These are phyloP conservation scores for Trametopsis cervina DNA, from an alignment of 768 basidiomycete genomes.

Conservation along the genomic window DNA sequence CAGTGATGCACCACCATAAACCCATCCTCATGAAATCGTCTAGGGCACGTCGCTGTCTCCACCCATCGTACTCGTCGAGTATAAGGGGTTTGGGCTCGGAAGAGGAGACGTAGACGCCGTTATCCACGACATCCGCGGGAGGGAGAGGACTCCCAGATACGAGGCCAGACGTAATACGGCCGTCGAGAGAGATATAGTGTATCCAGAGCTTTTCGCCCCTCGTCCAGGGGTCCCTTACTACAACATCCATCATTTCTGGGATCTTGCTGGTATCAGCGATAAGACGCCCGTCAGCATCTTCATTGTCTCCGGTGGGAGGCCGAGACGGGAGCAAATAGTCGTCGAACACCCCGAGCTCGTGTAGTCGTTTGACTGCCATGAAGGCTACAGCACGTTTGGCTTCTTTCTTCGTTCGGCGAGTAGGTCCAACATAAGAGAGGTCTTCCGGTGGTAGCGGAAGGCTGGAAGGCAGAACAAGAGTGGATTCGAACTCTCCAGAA, in stretches of 20 bases:
- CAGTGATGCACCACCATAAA: constrained; percentile 57
- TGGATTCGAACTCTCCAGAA: constrained; percentile 48
- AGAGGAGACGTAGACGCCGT: constrained; percentile 31
- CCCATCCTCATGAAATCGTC: constrained; percentile 58
- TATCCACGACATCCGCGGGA: constrained; percentile 34
- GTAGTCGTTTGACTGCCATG: constrained; percentile 62
- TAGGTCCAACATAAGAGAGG: constrained; percentile 53
- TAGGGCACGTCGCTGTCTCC: constrained; percentile 43
- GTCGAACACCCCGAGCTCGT: constrained; percentile 70
- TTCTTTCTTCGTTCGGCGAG: constrained; percentile 62
- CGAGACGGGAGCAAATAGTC: constrained; percentile 75
- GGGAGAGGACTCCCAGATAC: constrained; percentile 59
- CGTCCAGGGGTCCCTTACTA: constrained; percentile 63
- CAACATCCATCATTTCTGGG: constrained; percentile 50
- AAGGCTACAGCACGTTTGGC: constrained; percentile 83
- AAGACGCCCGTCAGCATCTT: constrained; percentile 46
- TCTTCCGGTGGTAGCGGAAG: constrained; percentile 52
- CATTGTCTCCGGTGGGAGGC: constrained; percentile 38
- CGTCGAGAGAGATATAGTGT: constrained; percentile 52
- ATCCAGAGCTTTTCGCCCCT: constrained; percentile 51
- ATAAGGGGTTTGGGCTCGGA: constrained; percentile 27
- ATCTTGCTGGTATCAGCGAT: constrained; percentile 38
- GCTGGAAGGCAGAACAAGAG: constrained; percentile 59
- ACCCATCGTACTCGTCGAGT: constrained; percentile 41
- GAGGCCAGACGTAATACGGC: constrained; percentile 47